Evolutionary conservation across 176 grass and related monocot species (phyloP).

Genomic region (Musa acuminata): DNA sequence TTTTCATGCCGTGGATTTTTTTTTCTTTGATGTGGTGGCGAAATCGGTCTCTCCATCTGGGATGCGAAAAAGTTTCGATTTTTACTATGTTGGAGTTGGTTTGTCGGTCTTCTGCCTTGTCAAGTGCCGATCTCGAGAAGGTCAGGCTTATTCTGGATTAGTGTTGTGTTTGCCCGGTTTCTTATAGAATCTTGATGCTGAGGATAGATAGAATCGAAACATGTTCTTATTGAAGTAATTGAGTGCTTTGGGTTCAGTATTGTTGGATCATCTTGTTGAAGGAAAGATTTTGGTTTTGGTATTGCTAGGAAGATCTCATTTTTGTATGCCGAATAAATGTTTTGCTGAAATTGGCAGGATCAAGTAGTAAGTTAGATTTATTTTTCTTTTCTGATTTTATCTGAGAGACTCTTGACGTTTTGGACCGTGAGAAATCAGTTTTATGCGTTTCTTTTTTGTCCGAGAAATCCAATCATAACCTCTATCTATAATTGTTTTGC

Average conservation of each 20-base stretch:
- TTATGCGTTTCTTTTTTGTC: not conserved
- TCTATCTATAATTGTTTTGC: not conserved
- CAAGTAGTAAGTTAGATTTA: no score
- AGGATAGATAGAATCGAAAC: not conserved
- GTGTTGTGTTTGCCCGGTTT: not conserved
- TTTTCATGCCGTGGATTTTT: not conserved
- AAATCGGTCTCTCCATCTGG: not conserved
- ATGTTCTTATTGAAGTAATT: not conserved
- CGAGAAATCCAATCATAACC: not conserved
- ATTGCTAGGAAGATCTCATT: no score
- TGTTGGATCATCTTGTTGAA: not conserved
- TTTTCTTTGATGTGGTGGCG: not conserved
- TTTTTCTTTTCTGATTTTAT: no score
- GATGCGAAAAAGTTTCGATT: not conserved
- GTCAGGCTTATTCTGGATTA: not conserved
- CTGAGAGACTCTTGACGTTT: no score
- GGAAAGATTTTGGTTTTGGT: not conserved
- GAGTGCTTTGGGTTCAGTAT: not conserved
- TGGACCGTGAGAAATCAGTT: not conserved
- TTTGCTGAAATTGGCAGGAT: no score
- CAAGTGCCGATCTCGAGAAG: not conserved
- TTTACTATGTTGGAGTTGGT: not conserved
- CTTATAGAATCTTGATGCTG: not conserved
- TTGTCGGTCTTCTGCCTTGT: not conserved
- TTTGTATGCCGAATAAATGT: no score